Percentiles rank a stretch among this genome's conserved stretches.
These are phyloP conservation scores for Evansstolkia leycettana DNA, from an alignment of 495 filamentous ascomycete species.

Conservation along the genomic window DNA sequence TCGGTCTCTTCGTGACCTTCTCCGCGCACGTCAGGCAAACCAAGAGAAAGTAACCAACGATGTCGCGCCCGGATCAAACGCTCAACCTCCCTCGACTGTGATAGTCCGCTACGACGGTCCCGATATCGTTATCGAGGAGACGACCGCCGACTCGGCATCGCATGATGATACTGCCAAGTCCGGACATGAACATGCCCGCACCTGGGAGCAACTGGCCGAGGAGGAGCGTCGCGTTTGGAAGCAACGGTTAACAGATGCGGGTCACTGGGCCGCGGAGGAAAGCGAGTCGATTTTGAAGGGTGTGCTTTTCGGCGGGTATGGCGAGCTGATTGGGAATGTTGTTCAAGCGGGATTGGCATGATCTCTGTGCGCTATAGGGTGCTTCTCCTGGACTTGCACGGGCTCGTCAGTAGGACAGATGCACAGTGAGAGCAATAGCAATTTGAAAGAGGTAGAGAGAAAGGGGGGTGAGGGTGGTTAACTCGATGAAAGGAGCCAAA, in stretches of 20 bases:
- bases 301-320: slow-evolving; percentile 62
- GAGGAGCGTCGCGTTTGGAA: slow-evolving; percentile 57
- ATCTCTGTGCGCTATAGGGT: not conserved
- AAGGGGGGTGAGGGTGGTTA: too few species aligned
- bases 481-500: too few species aligned
- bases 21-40: slow-evolving; percentile 4
- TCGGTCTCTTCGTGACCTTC: slow-evolving; percentile 7
- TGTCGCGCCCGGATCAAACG: too few species aligned
- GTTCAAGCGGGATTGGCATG: slow-evolving; percentile 20
- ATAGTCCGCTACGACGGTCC: slow-evolving; percentile 14
- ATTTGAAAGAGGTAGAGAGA: too few species aligned
- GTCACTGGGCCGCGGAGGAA: slow-evolving; percentile 60
- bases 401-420: too few species aligned
- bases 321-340: slow-evolving; percentile 38
- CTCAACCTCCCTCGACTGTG: slow-evolving; percentile 5
- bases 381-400: too few species aligned
- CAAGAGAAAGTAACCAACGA: not conserved
- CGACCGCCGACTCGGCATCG: too few species aligned
- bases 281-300: slow-evolving; percentile 62
- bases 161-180: slow-evolving; percentile 1
- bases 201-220: slow-evolving; percentile 55
- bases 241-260: slow-evolving; percentile 50
- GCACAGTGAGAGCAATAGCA: too few species aligned
- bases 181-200: slow-evolving; percentile 30
- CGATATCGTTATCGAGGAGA: slow-evolving; percentile 12